Percentiles rank a stretch among this genome's conserved stretches.
These are phyloP conservation scores for Podaxis sp. DNA, from an alignment of 768 basidiomycete species.

Conservation along the genomic window DNA sequence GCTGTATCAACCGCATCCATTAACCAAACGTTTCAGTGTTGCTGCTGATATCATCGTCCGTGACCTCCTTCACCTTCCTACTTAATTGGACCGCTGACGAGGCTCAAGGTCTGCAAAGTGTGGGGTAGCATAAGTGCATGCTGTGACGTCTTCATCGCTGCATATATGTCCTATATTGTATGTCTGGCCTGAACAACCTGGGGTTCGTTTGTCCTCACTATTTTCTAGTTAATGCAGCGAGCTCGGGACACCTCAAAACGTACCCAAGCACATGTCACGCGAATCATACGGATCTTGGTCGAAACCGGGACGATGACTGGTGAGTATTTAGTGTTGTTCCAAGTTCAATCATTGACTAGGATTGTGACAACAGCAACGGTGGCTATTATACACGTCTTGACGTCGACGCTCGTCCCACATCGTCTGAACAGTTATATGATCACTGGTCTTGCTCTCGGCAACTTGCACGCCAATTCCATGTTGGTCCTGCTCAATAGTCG, in stretches of 20 bases:
- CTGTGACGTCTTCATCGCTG: slow-evolving; percentile 3
- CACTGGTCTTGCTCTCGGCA: not conserved
- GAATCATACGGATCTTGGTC: not conserved
- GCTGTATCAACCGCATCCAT: no score
- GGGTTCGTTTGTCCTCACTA: not conserved
- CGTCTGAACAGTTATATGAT: not conserved
- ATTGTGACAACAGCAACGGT: not conserved
- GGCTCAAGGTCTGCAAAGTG: not conserved
- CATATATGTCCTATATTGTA: slow-evolving; percentile 4
- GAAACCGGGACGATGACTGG: slow-evolving; percentile 8
- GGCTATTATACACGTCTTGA: not conserved
- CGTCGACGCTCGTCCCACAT: not conserved
- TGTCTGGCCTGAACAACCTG: not conserved
- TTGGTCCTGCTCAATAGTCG: slow-evolving; percentile 10
- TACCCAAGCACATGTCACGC: slow-evolving; percentile 1
- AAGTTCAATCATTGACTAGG: no score
- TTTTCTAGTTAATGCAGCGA: not conserved
- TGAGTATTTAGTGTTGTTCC: not conserved
- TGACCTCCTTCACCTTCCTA: not conserved
- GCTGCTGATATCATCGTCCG: not conserved
- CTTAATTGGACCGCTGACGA: not conserved
- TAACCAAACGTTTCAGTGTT: no score
- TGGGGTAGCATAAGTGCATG: not conserved
- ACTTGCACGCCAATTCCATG: slow-evolving; percentile 1
- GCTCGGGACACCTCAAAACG: not conserved